Percentiles rank a stretch among this genome's conserved stretches.
phyloP scores from a whole-genome alignment of 108 stramenopile species.

The Chaetoceros muelleri region DNA sequence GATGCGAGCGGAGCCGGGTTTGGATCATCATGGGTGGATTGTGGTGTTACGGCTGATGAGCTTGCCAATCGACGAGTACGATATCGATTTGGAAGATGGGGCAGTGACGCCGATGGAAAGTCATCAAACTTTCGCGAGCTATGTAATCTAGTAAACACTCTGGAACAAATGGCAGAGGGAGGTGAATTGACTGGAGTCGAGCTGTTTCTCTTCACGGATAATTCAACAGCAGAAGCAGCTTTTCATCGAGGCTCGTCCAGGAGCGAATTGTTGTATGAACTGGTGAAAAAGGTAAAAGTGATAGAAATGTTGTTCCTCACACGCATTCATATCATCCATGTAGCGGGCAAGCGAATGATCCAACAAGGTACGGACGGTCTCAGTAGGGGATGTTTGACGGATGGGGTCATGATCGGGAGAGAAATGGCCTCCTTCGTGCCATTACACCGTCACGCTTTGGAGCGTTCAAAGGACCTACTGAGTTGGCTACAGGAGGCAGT shows the following conservation, averaged over 20 bases:
- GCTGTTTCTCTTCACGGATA: conserved; percentile 35
- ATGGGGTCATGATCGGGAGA: conserved; percentile 15
- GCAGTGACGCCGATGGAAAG: background rate
- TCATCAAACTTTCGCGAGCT: conserved; percentile 18
- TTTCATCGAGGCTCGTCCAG: conserved; percentile 29
- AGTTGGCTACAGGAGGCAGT: conserved; percentile 7
- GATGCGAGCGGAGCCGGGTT: conserved; percentile 33
- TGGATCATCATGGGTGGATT: conserved; percentile 8
- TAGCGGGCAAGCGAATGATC: conserved; percentile 29
- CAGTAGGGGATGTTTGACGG: conserved; percentile 16
- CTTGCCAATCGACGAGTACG: no score
- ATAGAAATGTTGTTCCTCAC: conserved; percentile 14
- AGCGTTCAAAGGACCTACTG: conserved; percentile 13
- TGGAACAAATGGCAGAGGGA: conserved; percentile 4
- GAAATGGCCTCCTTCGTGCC: conserved; percentile 16
- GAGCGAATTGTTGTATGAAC: conserved; percentile 9
- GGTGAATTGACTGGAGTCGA: conserved; percentile 8
- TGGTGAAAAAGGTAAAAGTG: conserved; percentile 18
- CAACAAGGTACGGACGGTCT: conserved; percentile 24
- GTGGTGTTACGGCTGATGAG: no score
- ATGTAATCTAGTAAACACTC: conserved; percentile 11
- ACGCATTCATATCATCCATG: conserved; percentile 10
- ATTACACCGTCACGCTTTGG: conserved; percentile 10
- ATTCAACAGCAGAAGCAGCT: conserved; percentile 17
- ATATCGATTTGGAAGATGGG: conserved; percentile 11